phyloP scores from a whole-genome alignment of 1,139 yeast genomes.

The Yamadazyma songkhlaensis region DNA sequence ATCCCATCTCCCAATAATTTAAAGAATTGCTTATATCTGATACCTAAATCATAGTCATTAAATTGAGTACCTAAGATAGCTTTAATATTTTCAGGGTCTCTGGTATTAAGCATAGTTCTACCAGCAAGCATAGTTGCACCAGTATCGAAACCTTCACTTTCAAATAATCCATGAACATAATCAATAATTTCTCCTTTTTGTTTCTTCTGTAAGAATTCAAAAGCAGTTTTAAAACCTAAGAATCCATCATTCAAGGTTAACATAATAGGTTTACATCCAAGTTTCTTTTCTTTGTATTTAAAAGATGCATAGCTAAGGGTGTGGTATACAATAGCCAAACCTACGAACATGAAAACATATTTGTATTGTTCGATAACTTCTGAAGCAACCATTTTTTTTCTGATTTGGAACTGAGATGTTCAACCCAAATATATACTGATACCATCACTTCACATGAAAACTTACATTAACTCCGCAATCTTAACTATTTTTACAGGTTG shows the following conservation, averaged over 20 bases:
- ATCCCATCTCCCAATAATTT: slow-evolving; percentile 55
- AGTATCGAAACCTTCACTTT: slow-evolving; percentile 9
- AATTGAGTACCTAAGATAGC: slow-evolving; percentile 41
- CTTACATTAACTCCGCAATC: too few species aligned
- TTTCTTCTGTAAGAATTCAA: slow-evolving; percentile 15
- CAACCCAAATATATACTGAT: too few species aligned
- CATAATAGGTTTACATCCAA: slow-evolving; percentile 2
- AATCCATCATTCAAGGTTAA: slow-evolving; percentile 13
- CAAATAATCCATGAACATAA: slow-evolving; percentile 16
- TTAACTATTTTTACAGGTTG: too few species aligned
- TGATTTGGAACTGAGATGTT: too few species aligned
- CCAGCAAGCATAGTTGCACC: slow-evolving; percentile 7
- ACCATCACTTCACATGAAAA: too few species aligned
- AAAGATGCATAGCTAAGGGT: not conserved
- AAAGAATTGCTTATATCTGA: slow-evolving; percentile 36
- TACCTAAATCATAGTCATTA: slow-evolving; percentile 49
- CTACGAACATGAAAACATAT: too few species aligned
- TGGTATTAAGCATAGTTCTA: slow-evolving; percentile 17
- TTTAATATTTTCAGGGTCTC: slow-evolving; percentile 36
- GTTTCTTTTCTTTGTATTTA: not conserved
- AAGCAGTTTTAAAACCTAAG: slow-evolving; percentile 23
- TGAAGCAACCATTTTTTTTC: too few species aligned
- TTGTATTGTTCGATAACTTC: too few species aligned
- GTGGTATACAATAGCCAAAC: not conserved
- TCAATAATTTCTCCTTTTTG: slow-evolving; percentile 25